A percentile compares a stretch with the other conserved stretches of the same genome.
Conservation (phyloP, 2,329 filamentous ascomycete species). For the Calonectria ilicicola region DNA sequence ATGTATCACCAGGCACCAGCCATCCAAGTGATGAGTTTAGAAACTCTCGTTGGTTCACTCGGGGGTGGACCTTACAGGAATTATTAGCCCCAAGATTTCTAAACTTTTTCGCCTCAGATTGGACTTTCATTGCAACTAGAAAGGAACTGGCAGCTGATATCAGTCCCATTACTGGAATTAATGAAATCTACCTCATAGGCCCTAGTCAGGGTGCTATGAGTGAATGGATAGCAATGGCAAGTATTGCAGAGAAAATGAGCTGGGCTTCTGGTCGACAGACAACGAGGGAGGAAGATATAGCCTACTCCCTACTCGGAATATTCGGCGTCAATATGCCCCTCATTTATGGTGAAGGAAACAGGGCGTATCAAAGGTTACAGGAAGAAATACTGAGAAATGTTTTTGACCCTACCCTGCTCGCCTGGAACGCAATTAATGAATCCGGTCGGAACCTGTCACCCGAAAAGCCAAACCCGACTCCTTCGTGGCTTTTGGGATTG, state of each 20-base stretch:
- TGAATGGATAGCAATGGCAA: background rate
- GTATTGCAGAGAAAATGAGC: background rate
- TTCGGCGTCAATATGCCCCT: conserved; percentile 6
- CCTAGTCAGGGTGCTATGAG: too few species aligned
- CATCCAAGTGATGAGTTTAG: background rate
- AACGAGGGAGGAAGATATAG: background rate
- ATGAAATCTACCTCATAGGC: background rate
- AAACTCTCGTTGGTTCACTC: background rate
- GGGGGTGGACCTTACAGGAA: conserved; percentile 8
- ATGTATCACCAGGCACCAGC: background rate
- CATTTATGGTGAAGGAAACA: background rate
- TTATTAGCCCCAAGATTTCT: background rate
- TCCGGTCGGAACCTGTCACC: background rate
- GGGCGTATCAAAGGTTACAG: background rate
- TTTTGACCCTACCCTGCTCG: background rate
- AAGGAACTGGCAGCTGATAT: background rate
- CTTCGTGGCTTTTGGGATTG: background rate
- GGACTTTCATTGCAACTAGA: background rate
- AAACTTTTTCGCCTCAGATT: background rate
- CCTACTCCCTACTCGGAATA: background rate
- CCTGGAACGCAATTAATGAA: background rate
- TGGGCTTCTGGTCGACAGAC: background rate
- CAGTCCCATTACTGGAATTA: background rate
- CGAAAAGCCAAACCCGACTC: background rate
- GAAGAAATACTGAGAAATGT: background rate